A percentile compares a stretch with the other conserved stretches of the same genome.
These are phyloP conservation scores for Rheum nobile DNA, from an alignment of 148 eudicot species.

Conservation along the genomic window DNA sequence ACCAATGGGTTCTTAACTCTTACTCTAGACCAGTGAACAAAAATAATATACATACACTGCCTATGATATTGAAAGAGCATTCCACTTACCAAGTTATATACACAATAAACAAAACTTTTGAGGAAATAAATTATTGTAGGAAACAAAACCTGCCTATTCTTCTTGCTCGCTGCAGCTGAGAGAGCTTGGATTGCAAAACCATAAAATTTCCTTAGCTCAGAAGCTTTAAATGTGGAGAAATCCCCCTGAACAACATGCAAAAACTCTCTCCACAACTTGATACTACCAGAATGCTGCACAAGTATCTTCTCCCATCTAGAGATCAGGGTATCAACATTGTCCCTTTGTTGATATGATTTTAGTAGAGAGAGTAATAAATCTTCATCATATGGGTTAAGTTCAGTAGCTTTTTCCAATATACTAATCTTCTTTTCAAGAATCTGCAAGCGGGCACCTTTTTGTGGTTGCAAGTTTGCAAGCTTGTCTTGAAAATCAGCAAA, in stretches of 20 bases:
- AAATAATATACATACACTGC: background rate
- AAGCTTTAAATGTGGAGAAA: slow-evolving; percentile 80
- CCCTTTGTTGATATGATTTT: slow-evolving; percentile 69
- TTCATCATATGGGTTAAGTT: slow-evolving; percentile 81
- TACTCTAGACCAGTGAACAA: background rate
- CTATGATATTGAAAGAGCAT: background rate
- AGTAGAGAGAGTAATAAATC: slow-evolving; percentile 60
- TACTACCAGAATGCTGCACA: slow-evolving; percentile 59
- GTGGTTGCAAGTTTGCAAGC: slow-evolving; percentile 78
- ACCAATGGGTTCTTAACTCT: background rate
- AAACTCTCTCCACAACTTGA: slow-evolving; percentile 79
- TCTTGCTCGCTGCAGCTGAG: slow-evolving; percentile 68
- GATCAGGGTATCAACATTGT: slow-evolving; percentile 54
- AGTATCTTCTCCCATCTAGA: slow-evolving; percentile 90
- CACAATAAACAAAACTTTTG: no score
- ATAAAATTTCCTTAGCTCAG: slow-evolving; percentile 75
- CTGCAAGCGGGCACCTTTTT: slow-evolving; percentile 89
- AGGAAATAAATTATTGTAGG: background rate
- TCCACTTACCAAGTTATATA: background rate
- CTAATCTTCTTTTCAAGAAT: slow-evolving; percentile 93
- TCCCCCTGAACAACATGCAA: slow-evolving; percentile 62
- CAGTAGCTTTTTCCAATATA: slow-evolving; percentile 87
- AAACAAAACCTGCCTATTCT: slow-evolving; percentile 86
- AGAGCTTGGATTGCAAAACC: slow-evolving; percentile 77
- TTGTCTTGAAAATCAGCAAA: slow-evolving; percentile 90